Evolutionary conservation across 2,329 filamentous ascomycete genomes (phyloP).

Genomic region (Davidsoniella eucalypti): DNA sequence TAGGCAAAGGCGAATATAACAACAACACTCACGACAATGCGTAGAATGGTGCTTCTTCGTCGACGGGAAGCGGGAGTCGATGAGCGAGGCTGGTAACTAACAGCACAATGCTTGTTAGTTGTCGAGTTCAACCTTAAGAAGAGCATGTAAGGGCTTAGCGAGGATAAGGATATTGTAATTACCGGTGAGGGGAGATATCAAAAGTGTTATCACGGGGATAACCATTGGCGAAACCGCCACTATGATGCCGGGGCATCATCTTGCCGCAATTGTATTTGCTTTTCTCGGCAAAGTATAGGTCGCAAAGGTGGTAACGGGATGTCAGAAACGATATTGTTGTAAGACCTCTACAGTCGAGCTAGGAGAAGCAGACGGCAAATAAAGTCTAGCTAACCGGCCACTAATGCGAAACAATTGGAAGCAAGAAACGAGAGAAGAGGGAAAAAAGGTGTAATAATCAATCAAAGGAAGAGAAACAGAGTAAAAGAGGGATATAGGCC

Average conservation of each 20-base stretch:
- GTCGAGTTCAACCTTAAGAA: slow-evolving; percentile 5
- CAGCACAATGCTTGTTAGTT: slow-evolving; percentile 1
- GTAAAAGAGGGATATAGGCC: not conserved
- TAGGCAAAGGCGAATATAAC: slow-evolving; percentile 51
- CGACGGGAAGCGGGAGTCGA: slow-evolving; percentile 54
- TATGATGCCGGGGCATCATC: slow-evolving; percentile 76
- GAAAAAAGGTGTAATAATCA: not conserved
- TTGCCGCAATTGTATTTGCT: slow-evolving; percentile 24
- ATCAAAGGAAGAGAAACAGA: not conserved
- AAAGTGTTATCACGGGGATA: slow-evolving; percentile 65
- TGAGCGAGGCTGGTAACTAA: slow-evolving; percentile 71
- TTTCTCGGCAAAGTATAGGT: too few relatives aligned
- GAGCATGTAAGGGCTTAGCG: not conserved
- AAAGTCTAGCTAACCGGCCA: too few relatives aligned
- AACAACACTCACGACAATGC: slow-evolving; percentile 43
- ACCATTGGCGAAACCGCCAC: slow-evolving; percentile 63
- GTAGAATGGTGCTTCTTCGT: slow-evolving; percentile 54
- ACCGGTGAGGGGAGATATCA: slow-evolving; percentile 82
- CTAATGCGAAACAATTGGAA: too few relatives aligned
- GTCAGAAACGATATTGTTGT: too few relatives aligned
- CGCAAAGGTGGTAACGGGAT: too few relatives aligned
- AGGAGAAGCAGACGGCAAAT: too few relatives aligned
- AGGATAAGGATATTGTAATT: slow-evolving; percentile 19
- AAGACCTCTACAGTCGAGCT: too few relatives aligned
- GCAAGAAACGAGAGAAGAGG: not conserved